Percentiles rank a stretch among this genome's conserved stretches.
Evolutionary conservation across 176 grass and related monocot species (phyloP).

Genomic region (Oryza coarctata): DNA sequence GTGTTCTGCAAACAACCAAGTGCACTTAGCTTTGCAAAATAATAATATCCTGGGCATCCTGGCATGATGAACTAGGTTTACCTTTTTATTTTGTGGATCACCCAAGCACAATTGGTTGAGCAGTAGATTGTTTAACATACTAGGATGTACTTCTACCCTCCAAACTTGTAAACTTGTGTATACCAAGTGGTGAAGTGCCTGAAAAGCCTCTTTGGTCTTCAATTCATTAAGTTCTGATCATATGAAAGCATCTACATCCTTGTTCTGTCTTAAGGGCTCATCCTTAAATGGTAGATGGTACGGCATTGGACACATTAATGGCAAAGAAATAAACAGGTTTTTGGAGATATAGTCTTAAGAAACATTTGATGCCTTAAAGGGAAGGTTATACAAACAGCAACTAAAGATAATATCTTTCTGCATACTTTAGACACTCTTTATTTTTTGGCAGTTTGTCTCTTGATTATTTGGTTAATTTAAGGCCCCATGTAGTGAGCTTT

Average conservation of each 20-base stretch:
- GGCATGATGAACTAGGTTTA: neutral
- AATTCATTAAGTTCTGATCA: neutral
- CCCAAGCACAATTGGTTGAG: neutral
- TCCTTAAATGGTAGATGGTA: neutral
- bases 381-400: neutral
- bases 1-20: neutral
- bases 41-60: neutral
- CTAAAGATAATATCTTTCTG: neutral
- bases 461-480: neutral
- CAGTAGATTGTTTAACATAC: neutral
- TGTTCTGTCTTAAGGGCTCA: neutral
- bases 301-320: neutral
- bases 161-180: neutral
- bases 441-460: neutral
- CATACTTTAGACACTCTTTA: neutral
- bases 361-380: neutral
- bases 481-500: neutral
- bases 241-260: conserved; percentile 4
- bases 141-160: neutral
- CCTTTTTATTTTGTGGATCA: neutral
- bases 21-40: neutral
- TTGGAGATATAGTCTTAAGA: neutral
- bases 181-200: too few relatives aligned
- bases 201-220: too few relatives aligned
- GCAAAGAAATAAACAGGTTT: neutral